Conservation (phyloP, 345 rosid genomes). For the Bruguiera parviflora region DNA sequence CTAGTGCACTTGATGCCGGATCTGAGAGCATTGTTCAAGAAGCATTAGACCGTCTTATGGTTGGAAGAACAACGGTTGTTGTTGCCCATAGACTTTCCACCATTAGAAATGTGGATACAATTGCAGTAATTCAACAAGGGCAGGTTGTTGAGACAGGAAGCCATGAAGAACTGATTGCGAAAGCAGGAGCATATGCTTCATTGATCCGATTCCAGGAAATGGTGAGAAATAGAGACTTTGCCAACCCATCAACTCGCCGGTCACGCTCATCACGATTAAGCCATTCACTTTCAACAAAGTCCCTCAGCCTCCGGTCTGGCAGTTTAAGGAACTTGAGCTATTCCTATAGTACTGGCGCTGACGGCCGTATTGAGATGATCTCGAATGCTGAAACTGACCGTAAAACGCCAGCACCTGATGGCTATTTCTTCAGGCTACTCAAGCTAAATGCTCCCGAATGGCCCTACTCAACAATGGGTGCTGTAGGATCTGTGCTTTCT, state of each 20-base stretch:
- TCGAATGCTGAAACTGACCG: constrained; percentile 92
- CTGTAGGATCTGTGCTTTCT: constrained; percentile 80
- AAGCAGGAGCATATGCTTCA: constrained; percentile 81
- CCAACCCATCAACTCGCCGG: constrained; percentile 85
- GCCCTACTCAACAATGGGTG: constrained; percentile 99
- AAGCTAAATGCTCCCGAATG: constrained; percentile 94
- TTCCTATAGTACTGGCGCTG: constrained; percentile 95
- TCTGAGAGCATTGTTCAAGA: constrained; percentile 6
- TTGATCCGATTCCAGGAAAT: constrained; percentile 90
- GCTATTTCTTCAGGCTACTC: constrained; percentile 84
- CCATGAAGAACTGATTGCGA: constrained; percentile 69
- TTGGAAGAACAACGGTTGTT: neutral
- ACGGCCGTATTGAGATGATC: constrained; percentile 93
- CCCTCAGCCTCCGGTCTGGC: constrained; percentile 92
- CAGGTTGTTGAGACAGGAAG: constrained; percentile 8
- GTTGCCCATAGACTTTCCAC: constrained; percentile 4
- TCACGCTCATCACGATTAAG: constrained; percentile 86
- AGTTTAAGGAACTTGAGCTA: constrained; percentile 95
- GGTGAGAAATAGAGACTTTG: constrained; percentile 81
- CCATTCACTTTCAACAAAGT: constrained; percentile 86
- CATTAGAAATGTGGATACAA: neutral
- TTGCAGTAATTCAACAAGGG: constrained; percentile 3
- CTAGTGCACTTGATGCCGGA: constrained; percentile 3
- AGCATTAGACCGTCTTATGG: constrained; percentile 1
- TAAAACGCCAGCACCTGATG: constrained; percentile 79